Base-by-base conservation (phyloP, 2,329 filamentous ascomycete genomes). In the Aspergillus tubingensis region DNA sequence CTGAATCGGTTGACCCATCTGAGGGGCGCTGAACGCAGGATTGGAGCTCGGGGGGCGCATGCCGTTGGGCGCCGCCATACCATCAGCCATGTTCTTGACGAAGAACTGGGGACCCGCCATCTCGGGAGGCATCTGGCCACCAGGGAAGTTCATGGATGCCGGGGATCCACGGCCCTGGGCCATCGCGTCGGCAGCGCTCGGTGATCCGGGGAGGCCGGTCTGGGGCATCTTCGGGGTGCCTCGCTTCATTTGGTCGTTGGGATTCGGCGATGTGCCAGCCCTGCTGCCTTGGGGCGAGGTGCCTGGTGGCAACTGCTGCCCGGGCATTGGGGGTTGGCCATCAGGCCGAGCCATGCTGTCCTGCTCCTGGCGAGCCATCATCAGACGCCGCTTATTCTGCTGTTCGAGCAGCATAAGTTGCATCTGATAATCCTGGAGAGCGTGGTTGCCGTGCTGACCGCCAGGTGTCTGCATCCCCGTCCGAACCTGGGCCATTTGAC, bases 391-490 rank as follows among this genome's bases (percentile, higher is more conserved):
- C 79, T 88, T 88, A 73, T 88, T 88, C 77, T 88, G 86, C 74
- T 88, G 86, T 73, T 88, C 86, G 44, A 88, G 80, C 65, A 88
- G 77, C 86, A 88, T 88, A 71, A 88, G 78, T 72, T 88, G 86
- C 86, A 88, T 88, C 75, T 88, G 86, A 75, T 88, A 88, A 74
- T 89, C 86, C 74, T 88, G 86, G 65, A 89, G 79, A 57, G 86
- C 86, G 74, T 88, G 86, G 70, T 87, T 88, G 59, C 77, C 77
- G 58, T 74, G 76, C 59, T 77, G 74, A 66, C 68, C 72, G 62
- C 73, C 75, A 69, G 77, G 74, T 68, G 74, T 74, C 65, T 72
- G 73, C 70, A 79, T 74, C 53, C 71, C 72, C 55, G 72, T 70
- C 60, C 74, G 73, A 62, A 72, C 71, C 67, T 74, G 73, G 36